Base-by-base conservation (phyloP, 306 rosid genomes). In the Fragaria nilgerrensis region DNA sequence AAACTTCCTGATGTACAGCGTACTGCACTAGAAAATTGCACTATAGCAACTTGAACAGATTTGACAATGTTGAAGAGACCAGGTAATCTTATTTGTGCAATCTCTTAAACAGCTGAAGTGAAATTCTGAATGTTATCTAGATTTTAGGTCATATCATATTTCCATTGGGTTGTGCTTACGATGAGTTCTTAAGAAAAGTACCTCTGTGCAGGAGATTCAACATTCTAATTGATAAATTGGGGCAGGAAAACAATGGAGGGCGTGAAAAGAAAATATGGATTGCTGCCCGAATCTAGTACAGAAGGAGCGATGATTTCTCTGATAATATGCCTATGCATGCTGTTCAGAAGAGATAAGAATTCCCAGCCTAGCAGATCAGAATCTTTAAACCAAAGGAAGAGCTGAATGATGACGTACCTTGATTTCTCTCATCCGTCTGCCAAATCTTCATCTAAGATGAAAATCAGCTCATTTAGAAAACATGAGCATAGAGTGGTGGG, bases 21-120 rank as follows among this genome's bases (percentile, higher is more conserved):
- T 80, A 77, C 83, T 53, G 98, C 97, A 25, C 89, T 95, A 79
- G 96, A 95, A 80, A 92, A 92, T 75, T 95, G 98, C 97, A 95
- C 72, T 92, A 95, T 76, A 87, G 87, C 88, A 86, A 92, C 79
- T 84, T 92, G 97, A 89, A 90, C 70, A 85, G 98, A 83, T 90
- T 92, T 86, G 93, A 90, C 77, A 76, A 92, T 77, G 88, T 86
- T 75, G 86, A 84, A 32, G 91, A 90, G 88, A 88, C 97, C 77
- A 86, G 97, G 98, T 92, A 95, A 77, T 74, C 53, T 53, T 56
- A 66, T 79, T 77, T 36, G 44, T 63, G 69, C 70, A 82, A 73
- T 45, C 45, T 19, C 68, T 77, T 68, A 32, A 73, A 71, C 73
- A 23, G 52, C 66, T 79, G 49, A 67, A 70, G 19, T 68, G 69